Evolutionary conservation across 116 monocot genomes (phyloP), one percentile per base, ranked within the genome.

Genomic region (Posidonia oceanica): DNA sequence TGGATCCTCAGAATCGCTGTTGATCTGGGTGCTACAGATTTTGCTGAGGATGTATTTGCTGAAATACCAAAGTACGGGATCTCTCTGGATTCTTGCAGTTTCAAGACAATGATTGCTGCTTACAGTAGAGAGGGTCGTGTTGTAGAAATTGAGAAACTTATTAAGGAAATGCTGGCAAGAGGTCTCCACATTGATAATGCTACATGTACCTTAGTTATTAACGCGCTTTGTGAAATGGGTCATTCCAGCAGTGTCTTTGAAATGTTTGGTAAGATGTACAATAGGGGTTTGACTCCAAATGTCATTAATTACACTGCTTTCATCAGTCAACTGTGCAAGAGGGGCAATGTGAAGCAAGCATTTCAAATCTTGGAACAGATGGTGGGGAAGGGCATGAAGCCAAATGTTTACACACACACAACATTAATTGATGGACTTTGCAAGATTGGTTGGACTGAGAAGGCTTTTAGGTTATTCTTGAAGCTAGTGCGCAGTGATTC

Each of bases 401-500:
- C 97, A 3, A 98, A 98, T 83, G 97, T 85, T 39, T 93, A 93
- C 66, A 93, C 90, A 1, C 97, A 98, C 63, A 98, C 97, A 0
- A 54, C 67, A 16, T 64, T 98, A 72, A 98, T 98, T 17, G 77
- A 91, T 71, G 97, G 97, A 29, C 75, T 98, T 20, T 86, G 93
- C 77, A 98, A 86, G 82, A 92, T 98, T 63, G 90, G 97, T 16
- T 98, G 97, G 97, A 93, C 87, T 0, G 97, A 98, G 75, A 72
- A 86, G 65, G 92, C 97, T 13, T 98, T 98, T 56, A 71, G 93
- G 68, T 80, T 98, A 69, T 98, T 98, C 71, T 72, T 98, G 63
- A 98, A 98, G 82, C 89, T 98, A 67, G 80, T 93, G 7, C 76
- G 81, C 67, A 98, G 97, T 70, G 76, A 86, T 51, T 70, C 75